Evolutionary conservation across 768 basidiomycete species (phyloP), one percentile per base, ranked within the genome.

Genomic region (Gautieria morchelliformis): DNA sequence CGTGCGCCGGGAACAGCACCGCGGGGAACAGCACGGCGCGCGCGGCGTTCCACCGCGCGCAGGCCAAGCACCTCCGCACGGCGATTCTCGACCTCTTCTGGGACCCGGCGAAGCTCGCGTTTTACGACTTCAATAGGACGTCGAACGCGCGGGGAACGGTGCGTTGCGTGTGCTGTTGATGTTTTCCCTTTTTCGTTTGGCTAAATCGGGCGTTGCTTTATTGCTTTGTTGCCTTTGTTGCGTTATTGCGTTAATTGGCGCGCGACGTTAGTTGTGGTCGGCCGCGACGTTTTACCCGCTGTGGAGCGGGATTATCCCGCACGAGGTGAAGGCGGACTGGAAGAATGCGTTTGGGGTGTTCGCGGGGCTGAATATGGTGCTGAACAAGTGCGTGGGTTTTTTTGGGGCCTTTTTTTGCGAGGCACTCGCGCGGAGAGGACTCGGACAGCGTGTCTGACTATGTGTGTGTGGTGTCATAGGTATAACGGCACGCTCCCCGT

Each of bases 401-500:
- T n/a, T n/a, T n/a, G n/a, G n/a, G n/a, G n/a, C n/a, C n/a, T n/a
- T n/a, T n/a, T n/a, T 27, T 5, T 27, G 27, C 5, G 27, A 2
- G 2, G 2, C 27, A 27, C 27, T 27, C 27, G 5, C 27, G 3
- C 5, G 5, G 27, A 27, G 27, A 27, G 27, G 3, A n/a, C n/a
- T n/a, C n/a, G n/a, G n/a, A n/a, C n/a, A n/a, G n/a, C n/a, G n/a
- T n/a, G n/a, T 5, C 27, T 27, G 27, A 2, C 27, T 27, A 27
- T 27, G 2, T 27, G 5, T 27, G 27, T 27, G 27, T 27, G 27
- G 5, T 27, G 27, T 27, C 27, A 5, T 27, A 27, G 83, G 45
- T 97, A 92, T 67, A 92, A 93, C 63, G 94, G 94, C 20, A 89
- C 91, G 0, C 79, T 85, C 66, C 92, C 93, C 0, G 73, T 81